Base-by-base conservation (phyloP, 495 filamentous ascomycete genomes). In the Xylaria grammica region DNA sequence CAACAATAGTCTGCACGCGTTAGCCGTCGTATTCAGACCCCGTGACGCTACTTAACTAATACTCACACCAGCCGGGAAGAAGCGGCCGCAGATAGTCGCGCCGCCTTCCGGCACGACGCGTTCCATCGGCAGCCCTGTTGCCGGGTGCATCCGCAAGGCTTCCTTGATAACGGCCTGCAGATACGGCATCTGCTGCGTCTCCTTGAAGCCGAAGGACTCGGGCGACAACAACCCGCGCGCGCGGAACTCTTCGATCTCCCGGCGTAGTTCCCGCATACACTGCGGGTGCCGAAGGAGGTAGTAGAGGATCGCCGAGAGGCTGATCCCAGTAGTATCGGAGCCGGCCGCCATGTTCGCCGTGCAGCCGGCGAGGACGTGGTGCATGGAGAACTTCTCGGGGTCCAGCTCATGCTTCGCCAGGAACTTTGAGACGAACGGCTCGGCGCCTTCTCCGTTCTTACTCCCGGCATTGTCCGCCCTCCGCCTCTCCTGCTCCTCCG, bases 121-220 rank as follows among this genome's bases (percentile, higher is more conserved):
- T 66, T 87, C 84, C 22, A 89, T 74, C 1, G 81, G 74, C 10
- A 88, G 75, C 1, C 82, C 81, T 1, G 82, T 77, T 0, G 82
- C 82, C 0, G 89, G 83, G 68, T 89, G 85, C 1, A 89, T 54
- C 1, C 88, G 81, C 67, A 90, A 74, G 0, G 81, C 76, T 71
- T 92, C 89, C 65, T 88, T 85, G 62, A 91, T 81, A 15, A 85
- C 80, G 1, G 88, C 86, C 54, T 88, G 85, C n/a, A 90, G 80
- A 59, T 89, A 91, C 1, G 82, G 82, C 22, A 90, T 73, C 3
- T 79, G 74, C 42, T 85, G 81, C 11, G 77, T 78, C 38, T 84
- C 80, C 56, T 82, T 82, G 67, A 84, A 85, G 17, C 65, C 67
- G 24, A 58, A 48, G 4, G 32, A 11, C 13, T 81, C 75, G 4